A percentile compares a stretch with the other conserved stretches of the same genome.
phyloP scores from a whole-genome alignment of 345 rosid genomes.

The Tarenaya hassleriana region DNA sequence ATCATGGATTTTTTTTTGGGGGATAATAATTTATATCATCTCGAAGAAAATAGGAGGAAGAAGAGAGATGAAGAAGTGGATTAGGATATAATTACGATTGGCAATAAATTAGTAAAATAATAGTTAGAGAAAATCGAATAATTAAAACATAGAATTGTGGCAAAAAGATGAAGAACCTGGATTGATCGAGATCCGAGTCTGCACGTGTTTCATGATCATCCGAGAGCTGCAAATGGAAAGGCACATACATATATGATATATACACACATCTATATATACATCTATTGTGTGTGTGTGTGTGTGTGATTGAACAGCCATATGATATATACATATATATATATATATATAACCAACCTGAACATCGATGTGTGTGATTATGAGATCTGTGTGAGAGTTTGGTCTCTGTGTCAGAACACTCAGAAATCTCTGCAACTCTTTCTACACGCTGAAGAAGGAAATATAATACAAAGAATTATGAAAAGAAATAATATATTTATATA shows the following conservation, averaged over 20 bases:
- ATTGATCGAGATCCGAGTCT: conserved; percentile 56
- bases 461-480: conserved; percentile 25
- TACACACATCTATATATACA: conserved; percentile 24
- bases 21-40: too few relatives aligned
- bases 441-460: conserved; percentile 36
- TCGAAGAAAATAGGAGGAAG: conserved; percentile 10
- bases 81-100: conserved; percentile 44
- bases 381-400: conserved; percentile 35
- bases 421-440: conserved; percentile 56
- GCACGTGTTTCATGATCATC: conserved; percentile 80
- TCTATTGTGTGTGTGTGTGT: background rate
- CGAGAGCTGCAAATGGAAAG: conserved; percentile 38
- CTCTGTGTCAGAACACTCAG: conserved; percentile 49
- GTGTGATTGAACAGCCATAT: too few relatives aligned
- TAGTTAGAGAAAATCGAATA: conserved; percentile 19
- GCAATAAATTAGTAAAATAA: conserved; percentile 31
- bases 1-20: conserved; percentile 21
- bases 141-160: conserved; percentile 17
- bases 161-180: conserved; percentile 51
- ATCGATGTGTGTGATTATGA: conserved; percentile 31
- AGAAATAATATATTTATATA: conserved; percentile 15
- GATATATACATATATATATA: conserved; percentile 9
- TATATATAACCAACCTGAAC: conserved; percentile 19
- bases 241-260: conserved; percentile 15
- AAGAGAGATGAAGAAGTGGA: conserved; percentile 26